Base-by-base conservation (phyloP, 257 asterid genomes). In the Solanum virginianum region DNA sequence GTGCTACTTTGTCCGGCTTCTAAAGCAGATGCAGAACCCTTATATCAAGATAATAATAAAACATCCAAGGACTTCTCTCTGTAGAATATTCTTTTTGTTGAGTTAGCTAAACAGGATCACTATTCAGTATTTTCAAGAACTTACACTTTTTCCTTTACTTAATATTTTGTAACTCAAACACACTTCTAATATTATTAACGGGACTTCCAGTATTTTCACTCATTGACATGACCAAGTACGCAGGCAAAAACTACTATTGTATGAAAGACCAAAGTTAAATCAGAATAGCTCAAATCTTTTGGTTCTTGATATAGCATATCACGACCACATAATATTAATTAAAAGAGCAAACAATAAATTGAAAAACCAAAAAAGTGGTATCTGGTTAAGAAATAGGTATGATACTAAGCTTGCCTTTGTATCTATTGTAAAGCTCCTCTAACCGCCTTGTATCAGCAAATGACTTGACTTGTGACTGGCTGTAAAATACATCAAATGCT, bases 391-490 rank as follows among this genome's bases (percentile, higher is more conserved):
- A 57, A 55, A 69, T 32, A 6, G 3, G 15, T 55, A 71, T 63
- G 72, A 62, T 72, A 29, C 68, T 56, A 55, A 53, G 22, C 72
- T 60, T 90, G 87, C 99, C 99, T 92, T 92, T 95, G 90, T 97
- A 97, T 95, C 94, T 94, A 82, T 90, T 92, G 94, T 91, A 97
- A 80, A 95, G 98, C 91, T 95, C 98, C 90, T 94, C 99, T 87
- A 95, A 85, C 83, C 91, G 98, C 90, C 98, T 95, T 14, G 98
- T 89, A 88, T 95, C 98, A 83, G 98, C 91, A 87, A 86, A 91
- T 55, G 98, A 87, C 89, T 92, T 97, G 81, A 88, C 39, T 15
- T 93, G 96, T 47, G 98, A 91, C 85, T 97, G 98, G 90, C 95
- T 97, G 92, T 97, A 97, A 90, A 94, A 97, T 71, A 92, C 83